Evolutionary conservation across 2,329 filamentous ascomycete genomes (phyloP), one percentile per base, ranked within the genome.

Genomic region (Ascochyta fabae): DNA sequence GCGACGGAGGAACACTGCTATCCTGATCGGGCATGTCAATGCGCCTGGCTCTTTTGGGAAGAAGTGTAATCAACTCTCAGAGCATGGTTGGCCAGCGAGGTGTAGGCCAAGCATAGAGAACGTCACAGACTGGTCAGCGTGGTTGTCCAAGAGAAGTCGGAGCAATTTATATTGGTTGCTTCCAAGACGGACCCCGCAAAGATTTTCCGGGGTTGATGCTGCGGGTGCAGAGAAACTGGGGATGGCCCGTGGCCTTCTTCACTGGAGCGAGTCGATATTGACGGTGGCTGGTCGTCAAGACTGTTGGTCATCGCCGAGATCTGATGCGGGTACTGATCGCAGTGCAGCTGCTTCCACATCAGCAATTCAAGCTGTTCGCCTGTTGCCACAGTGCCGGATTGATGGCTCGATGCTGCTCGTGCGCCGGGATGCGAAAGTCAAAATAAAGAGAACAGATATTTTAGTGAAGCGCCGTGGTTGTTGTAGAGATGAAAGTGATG

Each of bases 181-280:
- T 35, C 56, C 51, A 58, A 55, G 56, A 58, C 56, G 56, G 56
- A 46, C 47, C 51, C 56, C 47, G 51, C 51, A 44, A 55, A 35
- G 44, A 52, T 52, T 52, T 41, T 59, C 47, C 56, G 51, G 48
- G 40, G 23, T 45, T 1, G 8, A 36, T 22, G 35, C 4, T 7
- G 10, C 13, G 24, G 24, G 1, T 31, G 33, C 13, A 44, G 26
- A 39, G 16, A 22, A 19, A 3, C 39, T 19, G 5, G 23, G 38
- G 23, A 29, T 26, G 15, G 22, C 38, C 27, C 46, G 27, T 42
- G 46, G 40, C 15, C 23, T 23, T 26, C 19, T 15, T 6, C 10
- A 13, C 12, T 45, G 34, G 3, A 19, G 8, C 34, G 19, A 19
- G 34, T 36, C 7, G n/a, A 7, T 36, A 8, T 6, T 36, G 34